These are phyloP conservation scores for Plasmodium adleri DNA, from an alignment of 169 alveolate genomes.

Conservation along the genomic window DNA sequence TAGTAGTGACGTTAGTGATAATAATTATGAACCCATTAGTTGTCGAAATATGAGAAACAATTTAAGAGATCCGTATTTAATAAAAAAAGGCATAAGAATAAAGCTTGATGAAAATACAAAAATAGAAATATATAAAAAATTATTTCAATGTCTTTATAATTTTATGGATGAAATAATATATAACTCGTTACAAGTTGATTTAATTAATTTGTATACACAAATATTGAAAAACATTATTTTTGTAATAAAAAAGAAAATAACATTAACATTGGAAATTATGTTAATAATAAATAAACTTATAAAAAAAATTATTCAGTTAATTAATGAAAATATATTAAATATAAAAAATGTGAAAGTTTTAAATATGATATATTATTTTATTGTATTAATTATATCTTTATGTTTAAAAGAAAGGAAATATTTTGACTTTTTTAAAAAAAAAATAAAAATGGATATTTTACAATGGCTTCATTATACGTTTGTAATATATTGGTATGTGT, in stretches of 20 bases:
- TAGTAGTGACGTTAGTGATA: neutral
- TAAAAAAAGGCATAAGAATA: conserved; percentile 22
- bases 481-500: conserved; percentile 18
- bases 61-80: conserved; percentile 24
- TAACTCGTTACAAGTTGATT: conserved; percentile 43
- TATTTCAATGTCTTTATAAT: conserved; percentile 47
- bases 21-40: conserved; percentile 22
- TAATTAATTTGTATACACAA: conserved; percentile 36
- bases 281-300: conserved; percentile 44
- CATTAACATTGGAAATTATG: conserved; percentile 27
- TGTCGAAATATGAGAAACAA: conserved; percentile 21
- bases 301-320: conserved; percentile 16
- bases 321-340: conserved; percentile 22
- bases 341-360: conserved; percentile 11
- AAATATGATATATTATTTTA: conserved; percentile 42
- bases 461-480: conserved; percentile 20
- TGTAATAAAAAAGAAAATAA: conserved; percentile 35
- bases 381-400: conserved; percentile 18
- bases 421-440: conserved; percentile 29
- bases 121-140: conserved; percentile 35
- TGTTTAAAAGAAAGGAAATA: conserved; percentile 17
- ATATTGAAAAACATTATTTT: conserved; percentile 38
- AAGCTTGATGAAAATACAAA: conserved; percentile 13
- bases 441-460: conserved; percentile 5
- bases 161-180: conserved; percentile 48